Evolutionary conservation across 192 early-diverging fungal genomes (phyloP).

Genomic region (Coemansia sp.): DNA sequence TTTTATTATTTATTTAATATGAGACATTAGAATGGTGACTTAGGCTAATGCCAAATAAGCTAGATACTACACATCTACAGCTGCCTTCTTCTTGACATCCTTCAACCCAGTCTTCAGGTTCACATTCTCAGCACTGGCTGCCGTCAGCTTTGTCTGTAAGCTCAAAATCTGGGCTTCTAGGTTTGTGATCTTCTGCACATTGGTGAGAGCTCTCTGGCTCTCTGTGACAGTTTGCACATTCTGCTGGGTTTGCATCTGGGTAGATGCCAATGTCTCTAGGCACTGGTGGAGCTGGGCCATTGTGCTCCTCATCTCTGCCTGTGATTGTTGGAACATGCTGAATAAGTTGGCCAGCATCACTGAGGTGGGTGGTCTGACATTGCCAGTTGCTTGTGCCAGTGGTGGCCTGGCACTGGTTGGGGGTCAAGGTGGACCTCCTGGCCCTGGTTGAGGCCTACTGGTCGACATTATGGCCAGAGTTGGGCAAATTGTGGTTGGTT

Average conservation of each 20-base stretch:
- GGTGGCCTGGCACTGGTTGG: not conserved
- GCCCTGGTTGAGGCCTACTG: not conserved
- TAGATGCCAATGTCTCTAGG: not conserved
- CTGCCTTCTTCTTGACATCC: not conserved
- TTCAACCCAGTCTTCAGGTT: not conserved
- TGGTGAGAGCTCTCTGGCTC: not conserved
- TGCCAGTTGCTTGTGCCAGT: not conserved
- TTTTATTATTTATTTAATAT: no score
- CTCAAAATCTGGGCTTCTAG: no score
- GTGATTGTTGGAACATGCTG: not conserved
- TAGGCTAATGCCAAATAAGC: no score
- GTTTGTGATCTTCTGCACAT: not conserved
- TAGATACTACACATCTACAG: not conserved
- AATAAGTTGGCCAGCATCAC: not conserved
- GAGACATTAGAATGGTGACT: no score
- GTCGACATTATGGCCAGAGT: not conserved
- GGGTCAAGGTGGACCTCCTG: not conserved
- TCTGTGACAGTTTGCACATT: not conserved
- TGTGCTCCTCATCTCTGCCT: not conserved
- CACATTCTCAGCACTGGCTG: not conserved
- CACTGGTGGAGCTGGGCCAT: not conserved
- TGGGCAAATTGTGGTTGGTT: not conserved
- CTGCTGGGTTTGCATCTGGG: not conserved
- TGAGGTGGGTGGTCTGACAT: not conserved
- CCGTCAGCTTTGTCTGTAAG: not conserved